Evolutionary conservation across 495 filamentous ascomycete genomes (phyloP).

Genomic region (Penicillium lividum): DNA sequence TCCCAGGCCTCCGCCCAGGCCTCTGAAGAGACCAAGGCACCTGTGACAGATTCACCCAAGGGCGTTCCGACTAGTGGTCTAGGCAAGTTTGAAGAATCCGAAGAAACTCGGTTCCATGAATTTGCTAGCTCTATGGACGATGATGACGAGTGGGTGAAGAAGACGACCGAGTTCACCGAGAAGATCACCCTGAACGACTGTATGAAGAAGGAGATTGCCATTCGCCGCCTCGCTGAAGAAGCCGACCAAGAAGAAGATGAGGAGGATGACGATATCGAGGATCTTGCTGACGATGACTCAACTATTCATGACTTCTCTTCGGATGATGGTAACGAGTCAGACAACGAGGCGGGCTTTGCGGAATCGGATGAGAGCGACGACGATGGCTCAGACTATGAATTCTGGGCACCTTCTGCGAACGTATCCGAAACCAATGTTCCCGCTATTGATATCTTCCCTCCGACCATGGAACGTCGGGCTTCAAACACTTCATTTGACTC

Average conservation of each 20-base stretch:
- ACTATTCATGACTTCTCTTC: constrained; percentile 63
- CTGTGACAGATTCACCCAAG: constrained; percentile 15
- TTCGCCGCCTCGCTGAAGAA: constrained; percentile 85
- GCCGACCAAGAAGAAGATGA: constrained; percentile 82
- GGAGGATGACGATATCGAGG: constrained; percentile 60
- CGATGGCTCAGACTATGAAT: constrained; percentile 67
- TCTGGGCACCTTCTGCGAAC: constrained; percentile 72
- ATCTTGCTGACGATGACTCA: constrained; percentile 61
- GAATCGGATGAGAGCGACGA: constrained; percentile 80
- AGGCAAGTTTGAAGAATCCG: constrained; percentile 62
- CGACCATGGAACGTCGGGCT: constrained; percentile 46
- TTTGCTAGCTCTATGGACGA: constrained; percentile 80
- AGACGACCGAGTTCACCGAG: constrained; percentile 58
- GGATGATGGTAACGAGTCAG: constrained; percentile 84
- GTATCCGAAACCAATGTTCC: constrained; percentile 57
- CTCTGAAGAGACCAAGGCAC: constrained; percentile 10
- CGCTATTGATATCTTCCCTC: constrained; percentile 47
- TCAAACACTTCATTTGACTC: constrained; percentile 70
- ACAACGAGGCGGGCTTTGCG: constrained; percentile 92
- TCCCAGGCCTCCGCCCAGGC: neutral
- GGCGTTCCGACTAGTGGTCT: constrained; percentile 45
- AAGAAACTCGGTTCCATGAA: constrained; percentile 83
- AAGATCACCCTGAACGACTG: constrained; percentile 88
- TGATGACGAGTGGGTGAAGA: constrained; percentile 84
- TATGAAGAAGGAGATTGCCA: constrained; percentile 83